These are phyloP conservation scores for Suillus tomentosus DNA, from an alignment of 768 basidiomycete genomes.

Conservation along the genomic window DNA sequence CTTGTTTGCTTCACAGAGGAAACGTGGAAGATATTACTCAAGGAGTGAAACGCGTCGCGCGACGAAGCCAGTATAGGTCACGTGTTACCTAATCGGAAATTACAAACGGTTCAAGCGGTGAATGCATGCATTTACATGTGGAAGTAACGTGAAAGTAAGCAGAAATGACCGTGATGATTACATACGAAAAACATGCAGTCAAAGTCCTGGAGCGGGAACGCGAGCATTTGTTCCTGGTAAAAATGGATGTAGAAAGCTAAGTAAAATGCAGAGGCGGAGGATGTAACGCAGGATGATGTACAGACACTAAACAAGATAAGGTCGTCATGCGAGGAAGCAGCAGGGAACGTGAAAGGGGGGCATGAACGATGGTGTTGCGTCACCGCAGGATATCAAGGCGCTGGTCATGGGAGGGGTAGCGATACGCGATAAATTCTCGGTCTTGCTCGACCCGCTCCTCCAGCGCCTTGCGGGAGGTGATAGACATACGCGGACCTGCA, in stretches of 20 bases:
- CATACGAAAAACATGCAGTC: slow-evolving; percentile 22
- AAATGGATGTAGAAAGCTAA: slow-evolving; percentile 14
- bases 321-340: slow-evolving; percentile 9
- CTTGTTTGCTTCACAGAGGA: slow-evolving; percentile 5
- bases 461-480: slow-evolving; percentile 68
- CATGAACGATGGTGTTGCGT: slow-evolving; percentile 15
- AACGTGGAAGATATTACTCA: background rate
- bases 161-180: slow-evolving; percentile 18
- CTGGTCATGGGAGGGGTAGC: slow-evolving; percentile 81
- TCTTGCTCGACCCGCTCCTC: slow-evolving; percentile 86
- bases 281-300: slow-evolving; percentile 14
- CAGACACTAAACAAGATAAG: slow-evolving; percentile 23
- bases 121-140: slow-evolving; percentile 31
- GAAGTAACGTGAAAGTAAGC: slow-evolving; percentile 16
- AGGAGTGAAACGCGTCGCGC: slow-evolving; percentile 10
- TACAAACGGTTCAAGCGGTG: slow-evolving; percentile 11
- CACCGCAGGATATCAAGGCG: slow-evolving; percentile 58
- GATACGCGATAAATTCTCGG: slow-evolving; percentile 81
- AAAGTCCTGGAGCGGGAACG: slow-evolving; percentile 27
- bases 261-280: slow-evolving; percentile 25
- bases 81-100: slow-evolving; percentile 5
- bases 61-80: slow-evolving; percentile 19
- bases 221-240: slow-evolving; percentile 19
- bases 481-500: slow-evolving; percentile 57
- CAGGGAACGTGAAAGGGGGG: slow-evolving; percentile 4